Evolutionary conservation across 2,329 filamentous ascomycete species (phyloP), one percentile per base, ranked within the genome.

Genomic region (Orbilia javanica): DNA sequence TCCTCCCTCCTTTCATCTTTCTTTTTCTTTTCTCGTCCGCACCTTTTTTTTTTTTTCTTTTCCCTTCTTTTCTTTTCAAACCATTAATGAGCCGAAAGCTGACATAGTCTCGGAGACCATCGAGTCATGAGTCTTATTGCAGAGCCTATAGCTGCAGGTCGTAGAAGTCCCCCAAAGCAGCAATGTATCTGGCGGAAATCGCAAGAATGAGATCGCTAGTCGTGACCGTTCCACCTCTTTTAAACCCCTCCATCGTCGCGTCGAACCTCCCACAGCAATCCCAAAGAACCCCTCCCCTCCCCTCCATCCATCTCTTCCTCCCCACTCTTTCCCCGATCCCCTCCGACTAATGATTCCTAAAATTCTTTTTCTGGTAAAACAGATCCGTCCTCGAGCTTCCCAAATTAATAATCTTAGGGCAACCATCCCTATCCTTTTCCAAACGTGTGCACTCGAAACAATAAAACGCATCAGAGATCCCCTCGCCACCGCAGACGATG

Each of bases 381-480:
- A 98, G 88, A 88, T 99, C 96, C 83, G 96, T 99, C 86, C 96
- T 90, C 75, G 92, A 96, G 87, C 93, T 97, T 48, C 96, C 96
- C 83, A 99, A 86, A 84, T 99, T 99, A 84, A 99, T 98, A 85
- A 99, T 99, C 89, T 99, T 99, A 67, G 96, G 96, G 85, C 96
- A 99, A 1, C 96, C 96, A 84, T 99, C 96, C 79, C 96, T 88
- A 84, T 99, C 96, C 86, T 98, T 99, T 84, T 99, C 96, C 15
- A 99, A 86, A 6, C 96, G 89, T 75, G 96, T 99, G 84, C 96
- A 99, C 86, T 99, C 96, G 84, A 98, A 98, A 87, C 96, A 99
- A 87, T 99, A 99, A 85, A 98, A 98, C 62, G 96, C 96, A 84
- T 99, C 96, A 36, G 92, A 96, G 84, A 99, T 99, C 31, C 96